Conservation (phyloP, 148 eudicot species). For the Persicaria maculosa region DNA sequence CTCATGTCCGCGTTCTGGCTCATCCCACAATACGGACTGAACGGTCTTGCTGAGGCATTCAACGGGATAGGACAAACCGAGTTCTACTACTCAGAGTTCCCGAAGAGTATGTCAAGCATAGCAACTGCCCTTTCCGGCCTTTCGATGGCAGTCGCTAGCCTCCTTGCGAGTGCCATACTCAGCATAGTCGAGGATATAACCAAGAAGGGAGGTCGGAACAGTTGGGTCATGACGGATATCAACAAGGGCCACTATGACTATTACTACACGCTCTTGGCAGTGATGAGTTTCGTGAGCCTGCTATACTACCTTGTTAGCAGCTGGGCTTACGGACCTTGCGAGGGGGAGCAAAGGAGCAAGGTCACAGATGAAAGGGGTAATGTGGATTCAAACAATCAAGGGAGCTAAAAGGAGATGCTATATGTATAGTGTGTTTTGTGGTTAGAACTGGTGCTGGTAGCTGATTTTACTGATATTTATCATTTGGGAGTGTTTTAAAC, state of each 20-base stretch:
- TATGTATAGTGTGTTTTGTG: background rate
- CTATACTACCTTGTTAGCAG: conserved; percentile 45
- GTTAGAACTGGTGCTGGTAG: background rate
- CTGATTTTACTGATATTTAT: background rate
- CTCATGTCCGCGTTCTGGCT: conserved; percentile 82
- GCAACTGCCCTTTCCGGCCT: conserved; percentile 45
- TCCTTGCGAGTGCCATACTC: conserved; percentile 50
- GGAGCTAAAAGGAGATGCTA: background rate
- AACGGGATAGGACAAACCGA: conserved; percentile 62
- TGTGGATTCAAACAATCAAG: background rate
- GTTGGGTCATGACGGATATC: conserved; percentile 62
- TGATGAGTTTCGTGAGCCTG: conserved; percentile 46
- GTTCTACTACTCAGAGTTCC: conserved; percentile 75
- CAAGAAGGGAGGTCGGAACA: conserved; percentile 35
- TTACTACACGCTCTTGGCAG: conserved; percentile 63
- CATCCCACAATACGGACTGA: conserved; percentile 33
- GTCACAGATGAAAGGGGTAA: conserved; percentile 8
- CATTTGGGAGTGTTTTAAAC: background rate
- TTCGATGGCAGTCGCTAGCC: conserved; percentile 50
- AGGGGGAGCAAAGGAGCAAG: conserved; percentile 22
- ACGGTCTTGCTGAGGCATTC: conserved; percentile 78
- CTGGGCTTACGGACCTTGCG: conserved; percentile 74
- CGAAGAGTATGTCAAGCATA: conserved; percentile 81
- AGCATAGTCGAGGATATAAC: conserved; percentile 36
- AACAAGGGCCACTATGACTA: conserved; percentile 68